These are phyloP conservation scores for Ceratobasidium sp. DNA, from an alignment of 1,284 basidiomycete species.

Conservation along the genomic window DNA sequence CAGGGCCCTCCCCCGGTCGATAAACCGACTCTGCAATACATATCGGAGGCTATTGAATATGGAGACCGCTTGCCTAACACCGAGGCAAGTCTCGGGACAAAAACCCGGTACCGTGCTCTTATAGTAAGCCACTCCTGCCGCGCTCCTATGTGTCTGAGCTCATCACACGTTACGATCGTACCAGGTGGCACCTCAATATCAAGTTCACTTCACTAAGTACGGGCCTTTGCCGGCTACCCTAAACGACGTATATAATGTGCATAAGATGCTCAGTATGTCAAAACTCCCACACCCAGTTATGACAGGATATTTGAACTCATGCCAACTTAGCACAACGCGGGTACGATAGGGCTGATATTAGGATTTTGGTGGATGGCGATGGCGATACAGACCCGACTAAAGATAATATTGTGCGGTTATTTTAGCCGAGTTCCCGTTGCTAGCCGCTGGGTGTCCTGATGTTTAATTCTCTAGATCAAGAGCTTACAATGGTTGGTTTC, in stretches of 20 bases:
- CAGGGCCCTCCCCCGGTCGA: neutral
- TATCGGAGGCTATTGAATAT: neutral
- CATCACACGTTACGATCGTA: neutral
- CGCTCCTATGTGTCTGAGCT: neutral
- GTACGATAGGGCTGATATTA: neutral
- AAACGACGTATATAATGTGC: neutral
- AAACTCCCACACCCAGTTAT: neutral
- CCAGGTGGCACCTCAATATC: conserved; percentile 9
- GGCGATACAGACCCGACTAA: neutral
- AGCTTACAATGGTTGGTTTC: conserved; percentile 8
- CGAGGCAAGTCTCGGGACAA: neutral
- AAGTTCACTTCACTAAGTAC: neutral
- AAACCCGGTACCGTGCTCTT: neutral
- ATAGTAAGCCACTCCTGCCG: neutral
- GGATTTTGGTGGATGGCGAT: neutral
- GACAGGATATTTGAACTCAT: neutral
- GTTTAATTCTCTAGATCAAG: neutral
- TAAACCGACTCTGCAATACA: neutral
- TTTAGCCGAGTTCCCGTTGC: neutral
- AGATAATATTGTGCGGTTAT: neutral
- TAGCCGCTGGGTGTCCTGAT: neutral
- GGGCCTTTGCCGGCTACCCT: neutral
- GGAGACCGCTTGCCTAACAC: neutral
- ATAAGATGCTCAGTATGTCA: conserved; percentile 7
- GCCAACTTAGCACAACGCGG: neutral